phyloP scores from a whole-genome alignment of 768 basidiomycete species.

The Chiua virens region DNA sequence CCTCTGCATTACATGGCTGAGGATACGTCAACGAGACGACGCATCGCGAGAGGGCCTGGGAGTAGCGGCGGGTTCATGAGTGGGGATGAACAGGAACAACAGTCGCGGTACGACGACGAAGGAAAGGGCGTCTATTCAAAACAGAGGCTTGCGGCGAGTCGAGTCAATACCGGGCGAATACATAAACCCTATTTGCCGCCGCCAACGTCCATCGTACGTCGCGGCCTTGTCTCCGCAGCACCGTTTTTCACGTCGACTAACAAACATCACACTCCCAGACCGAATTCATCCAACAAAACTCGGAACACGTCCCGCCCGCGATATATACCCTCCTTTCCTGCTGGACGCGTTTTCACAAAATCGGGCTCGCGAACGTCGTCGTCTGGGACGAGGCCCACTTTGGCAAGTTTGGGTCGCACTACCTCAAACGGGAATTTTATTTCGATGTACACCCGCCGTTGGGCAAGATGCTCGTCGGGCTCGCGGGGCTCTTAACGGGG shows the following conservation, averaged over 20 bases:
- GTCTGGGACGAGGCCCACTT: constrained; percentile 99
- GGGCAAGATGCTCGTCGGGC: constrained; percentile 98
- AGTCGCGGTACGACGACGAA: constrained; percentile 49
- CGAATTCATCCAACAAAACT: constrained; percentile 79
- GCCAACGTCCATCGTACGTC: constrained; percentile 59
- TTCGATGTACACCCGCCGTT: constrained; percentile 99
- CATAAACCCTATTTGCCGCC: constrained; percentile 64
- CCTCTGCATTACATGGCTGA: constrained; percentile 55
- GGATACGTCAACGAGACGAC: constrained; percentile 47
- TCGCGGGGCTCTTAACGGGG: constrained; percentile 87
- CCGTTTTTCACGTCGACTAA: background rate
- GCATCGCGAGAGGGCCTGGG: constrained; percentile 39
- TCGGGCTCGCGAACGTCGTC: constrained; percentile 82
- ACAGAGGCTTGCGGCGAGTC: constrained; percentile 36
- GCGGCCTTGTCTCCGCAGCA: constrained; percentile 10
- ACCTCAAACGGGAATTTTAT: constrained; percentile 98
- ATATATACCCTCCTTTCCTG: constrained; percentile 92
- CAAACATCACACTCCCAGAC: constrained; percentile 37
- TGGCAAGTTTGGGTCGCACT: constrained; percentile 97
- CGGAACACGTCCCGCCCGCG: constrained; percentile 73
- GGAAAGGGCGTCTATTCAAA: constrained; percentile 70
- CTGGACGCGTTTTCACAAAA: constrained; percentile 93
- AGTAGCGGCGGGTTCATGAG: constrained; percentile 32
- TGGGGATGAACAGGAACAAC: constrained; percentile 26
- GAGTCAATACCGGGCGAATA: constrained; percentile 58